phyloP scores from a whole-genome alignment of 164 flowering plant genomes.

The Aristolochia contorta region DNA sequence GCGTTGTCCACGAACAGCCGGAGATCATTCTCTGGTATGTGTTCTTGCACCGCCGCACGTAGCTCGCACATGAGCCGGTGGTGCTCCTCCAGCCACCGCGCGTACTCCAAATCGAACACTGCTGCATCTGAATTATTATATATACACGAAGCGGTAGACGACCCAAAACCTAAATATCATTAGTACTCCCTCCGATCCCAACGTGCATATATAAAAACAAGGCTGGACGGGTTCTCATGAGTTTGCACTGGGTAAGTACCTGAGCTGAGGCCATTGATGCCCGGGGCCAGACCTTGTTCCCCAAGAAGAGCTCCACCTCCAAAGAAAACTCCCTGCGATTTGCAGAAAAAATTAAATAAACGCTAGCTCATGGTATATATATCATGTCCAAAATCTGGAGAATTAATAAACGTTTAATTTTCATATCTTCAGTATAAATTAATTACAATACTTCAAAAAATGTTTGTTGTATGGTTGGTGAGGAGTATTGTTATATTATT shows the following conservation, averaged over 20 bases:
- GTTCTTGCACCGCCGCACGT: constrained; percentile 81
- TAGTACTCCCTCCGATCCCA: too few relatives aligned
- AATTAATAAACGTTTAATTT: neutral
- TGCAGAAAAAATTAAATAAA: too few relatives aligned
- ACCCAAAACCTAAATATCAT: neutral
- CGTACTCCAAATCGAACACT: constrained; percentile 81
- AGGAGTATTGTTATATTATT: neutral
- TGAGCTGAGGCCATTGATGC: constrained; percentile 43
- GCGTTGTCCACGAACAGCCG: constrained; percentile 67
- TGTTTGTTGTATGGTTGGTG: too few relatives aligned
- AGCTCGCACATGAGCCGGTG: constrained; percentile 86
- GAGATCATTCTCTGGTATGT: constrained; percentile 75
- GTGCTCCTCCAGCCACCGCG: constrained; percentile 93
- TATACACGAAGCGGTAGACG: neutral
- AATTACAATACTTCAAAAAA: neutral
- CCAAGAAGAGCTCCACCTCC: constrained; percentile 56
- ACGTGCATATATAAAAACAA: neutral
- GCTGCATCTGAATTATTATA: constrained; percentile 44
- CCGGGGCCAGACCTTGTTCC: constrained; percentile 57
- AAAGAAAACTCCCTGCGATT: constrained; percentile 55
- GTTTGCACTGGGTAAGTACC: constrained; percentile 23
- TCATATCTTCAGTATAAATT: neutral
- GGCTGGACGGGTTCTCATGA: too few relatives aligned
- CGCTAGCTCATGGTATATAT: too few relatives aligned
- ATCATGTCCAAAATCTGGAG: too few relatives aligned